A percentile compares a stretch with the other conserved stretches of the same genome.
Conservation (phyloP, 257 asterid genomes). For the Salvia rosmarinus region DNA sequence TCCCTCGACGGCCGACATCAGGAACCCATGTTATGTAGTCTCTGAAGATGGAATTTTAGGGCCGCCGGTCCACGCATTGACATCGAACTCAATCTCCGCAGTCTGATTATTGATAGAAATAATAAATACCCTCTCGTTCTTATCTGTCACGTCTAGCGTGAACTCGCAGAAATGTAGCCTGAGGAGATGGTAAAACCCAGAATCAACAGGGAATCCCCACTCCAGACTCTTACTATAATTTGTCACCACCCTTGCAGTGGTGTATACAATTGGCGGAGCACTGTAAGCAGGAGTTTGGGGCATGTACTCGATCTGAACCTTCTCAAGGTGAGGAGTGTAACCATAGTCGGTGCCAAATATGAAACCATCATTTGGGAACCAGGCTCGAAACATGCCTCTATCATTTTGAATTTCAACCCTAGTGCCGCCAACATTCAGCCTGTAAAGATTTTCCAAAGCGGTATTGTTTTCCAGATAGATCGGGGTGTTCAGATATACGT, state of each 20-base stretch:
- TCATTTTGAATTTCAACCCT: slow-evolving; percentile 3
- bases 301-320: slow-evolving; percentile 35
- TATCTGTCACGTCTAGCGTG: slow-evolving; percentile 2
- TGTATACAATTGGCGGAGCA: slow-evolving; percentile 56
- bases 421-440: slow-evolving; percentile 57
- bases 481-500: too few relatives aligned
- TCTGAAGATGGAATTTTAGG: slow-evolving; percentile 30
- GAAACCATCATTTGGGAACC: slow-evolving; percentile 40
- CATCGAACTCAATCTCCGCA: slow-evolving; percentile 29
- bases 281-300: slow-evolving; percentile 30
- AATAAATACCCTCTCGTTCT: slow-evolving; percentile 32
- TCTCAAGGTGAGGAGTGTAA: not conserved
- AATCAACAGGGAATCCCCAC: slow-evolving; percentile 55
- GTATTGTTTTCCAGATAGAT: slow-evolving; percentile 9
- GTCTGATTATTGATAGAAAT: slow-evolving; percentile 35
- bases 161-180: slow-evolving; percentile 64
- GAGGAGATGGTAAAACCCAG: slow-evolving; percentile 34
- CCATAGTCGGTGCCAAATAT: not conserved
- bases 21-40: slow-evolving; percentile 44
- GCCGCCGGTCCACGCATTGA: slow-evolving; percentile 32
- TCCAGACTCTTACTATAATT: slow-evolving; percentile 1
- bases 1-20: slow-evolving; percentile 34
- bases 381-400: slow-evolving; percentile 64
- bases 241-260: slow-evolving; percentile 36
- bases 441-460: slow-evolving; percentile 51